Percentiles rank a stretch among this genome's conserved stretches.
phyloP scores from a whole-genome alignment of 371 early-diverging fungal genomes.

The Synchytrium microbalum region DNA sequence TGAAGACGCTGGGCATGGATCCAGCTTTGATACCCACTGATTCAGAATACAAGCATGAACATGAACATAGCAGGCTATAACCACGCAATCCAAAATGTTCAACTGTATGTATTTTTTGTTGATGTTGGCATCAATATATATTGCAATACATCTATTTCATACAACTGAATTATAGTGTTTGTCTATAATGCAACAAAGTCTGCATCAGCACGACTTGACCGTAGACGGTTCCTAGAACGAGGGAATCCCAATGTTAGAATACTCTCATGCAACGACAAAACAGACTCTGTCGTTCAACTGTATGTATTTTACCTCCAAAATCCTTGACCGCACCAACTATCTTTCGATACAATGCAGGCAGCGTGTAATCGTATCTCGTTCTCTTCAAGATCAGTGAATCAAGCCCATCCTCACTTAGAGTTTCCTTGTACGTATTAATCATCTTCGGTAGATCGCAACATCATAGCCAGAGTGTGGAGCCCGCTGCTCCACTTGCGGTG shows the following conservation, averaged over 20 bases:
- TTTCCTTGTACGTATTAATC: constrained; percentile 49
- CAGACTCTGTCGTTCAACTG: too few relatives aligned
- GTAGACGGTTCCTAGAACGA: too few relatives aligned
- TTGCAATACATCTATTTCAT: background rate
- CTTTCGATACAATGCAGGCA: constrained; percentile 76
- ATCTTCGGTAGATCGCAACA: constrained; percentile 71
- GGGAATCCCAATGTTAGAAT: too few relatives aligned
- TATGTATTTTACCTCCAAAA: constrained; percentile 16
- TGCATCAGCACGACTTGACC: background rate
- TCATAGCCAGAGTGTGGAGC: constrained; percentile 73
- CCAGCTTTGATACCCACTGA: constrained; percentile 50
- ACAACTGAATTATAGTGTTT: background rate
- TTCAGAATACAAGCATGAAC: constrained; percentile 23
- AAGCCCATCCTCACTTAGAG: constrained; percentile 63
- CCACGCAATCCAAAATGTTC: too few relatives aligned
- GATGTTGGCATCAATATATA: too few relatives aligned
- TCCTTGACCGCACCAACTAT: constrained; percentile 39
- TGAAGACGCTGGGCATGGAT: constrained; percentile 76
- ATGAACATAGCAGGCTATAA: background rate
- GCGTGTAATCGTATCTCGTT: constrained; percentile 15
- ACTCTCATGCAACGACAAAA: too few relatives aligned
- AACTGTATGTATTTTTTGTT: too few relatives aligned
- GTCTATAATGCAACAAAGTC: background rate
- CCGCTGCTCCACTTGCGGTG: background rate
- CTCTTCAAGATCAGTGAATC: constrained; percentile 42